A percentile compares a stretch with the other conserved stretches of the same genome.
phyloP scores from a whole-genome alignment of 192 early-diverging fungal species.

The Coemansia sp. region DNA sequence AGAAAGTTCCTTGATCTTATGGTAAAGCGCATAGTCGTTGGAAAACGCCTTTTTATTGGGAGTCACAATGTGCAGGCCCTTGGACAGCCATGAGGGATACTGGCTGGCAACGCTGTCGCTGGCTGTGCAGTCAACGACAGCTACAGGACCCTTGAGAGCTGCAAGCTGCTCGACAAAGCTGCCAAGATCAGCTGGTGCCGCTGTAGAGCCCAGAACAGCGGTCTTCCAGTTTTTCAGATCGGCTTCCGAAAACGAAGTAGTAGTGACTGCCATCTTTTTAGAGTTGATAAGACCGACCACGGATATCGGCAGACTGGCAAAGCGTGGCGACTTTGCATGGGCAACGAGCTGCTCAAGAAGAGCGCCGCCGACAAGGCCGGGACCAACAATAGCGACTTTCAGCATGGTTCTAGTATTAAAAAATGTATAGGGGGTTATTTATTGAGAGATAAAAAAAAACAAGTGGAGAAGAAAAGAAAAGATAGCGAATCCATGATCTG shows the following conservation, averaged over 20 bases:
- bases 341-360: slow-evolving; percentile 79
- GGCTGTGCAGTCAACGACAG: slow-evolving; percentile 92
- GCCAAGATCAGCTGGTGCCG: slow-evolving; percentile 50
- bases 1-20: slow-evolving; percentile 67
- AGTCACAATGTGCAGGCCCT: slow-evolving; percentile 86
- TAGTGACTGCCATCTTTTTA: slow-evolving; percentile 64
- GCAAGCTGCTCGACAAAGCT: slow-evolving; percentile 61
- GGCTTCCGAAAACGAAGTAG: slow-evolving; percentile 47
- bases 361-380: slow-evolving; percentile 92
- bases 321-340: slow-evolving; percentile 49
- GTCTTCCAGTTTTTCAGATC: slow-evolving; percentile 57
- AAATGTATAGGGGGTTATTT: neutral
- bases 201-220: slow-evolving; percentile 47
- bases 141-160: slow-evolving; percentile 58
- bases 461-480: slow-evolving; percentile 3
- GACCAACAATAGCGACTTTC: slow-evolving; percentile 89
- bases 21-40: slow-evolving; percentile 68
- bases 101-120: slow-evolving; percentile 72
- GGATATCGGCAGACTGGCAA: slow-evolving; percentile 59
- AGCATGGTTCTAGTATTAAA: slow-evolving; percentile 42
- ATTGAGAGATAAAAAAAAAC: neutral
- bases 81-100: slow-evolving; percentile 83
- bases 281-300: slow-evolving; percentile 84
- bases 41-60: slow-evolving; percentile 99
- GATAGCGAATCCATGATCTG: too few relatives aligned